Percentiles rank a stretch among this genome's conserved stretches.
Conservation (phyloP, 139 green algal species). For the Raphidocelis subcapitata region DNA sequence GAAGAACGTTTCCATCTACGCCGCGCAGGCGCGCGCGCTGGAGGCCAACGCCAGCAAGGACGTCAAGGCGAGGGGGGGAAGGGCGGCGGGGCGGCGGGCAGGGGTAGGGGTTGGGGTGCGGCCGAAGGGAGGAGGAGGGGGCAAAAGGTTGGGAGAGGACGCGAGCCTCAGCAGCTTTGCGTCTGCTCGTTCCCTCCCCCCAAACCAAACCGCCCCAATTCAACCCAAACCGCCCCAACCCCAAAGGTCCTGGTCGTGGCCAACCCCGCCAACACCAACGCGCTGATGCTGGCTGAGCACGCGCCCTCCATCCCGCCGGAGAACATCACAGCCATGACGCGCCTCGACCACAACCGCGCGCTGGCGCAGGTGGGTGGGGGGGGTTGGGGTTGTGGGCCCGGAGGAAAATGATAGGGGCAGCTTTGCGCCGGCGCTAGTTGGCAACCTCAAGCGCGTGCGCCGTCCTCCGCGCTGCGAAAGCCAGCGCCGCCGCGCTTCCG, state of each 20-base stretch:
- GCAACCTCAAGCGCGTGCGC: no score
- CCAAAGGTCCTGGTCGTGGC: constrained; percentile 88
- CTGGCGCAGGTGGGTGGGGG: constrained; percentile 69
- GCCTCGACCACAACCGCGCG: constrained; percentile 95
- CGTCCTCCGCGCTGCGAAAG: no score
- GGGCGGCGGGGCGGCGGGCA: not conserved
- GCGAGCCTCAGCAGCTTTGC: no score
- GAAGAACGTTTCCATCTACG: constrained; percentile 91
- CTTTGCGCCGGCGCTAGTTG: no score
- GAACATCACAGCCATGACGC: constrained; percentile 28
- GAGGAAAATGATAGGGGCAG: no score
- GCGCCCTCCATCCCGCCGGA: constrained; percentile 17
- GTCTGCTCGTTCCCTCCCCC: no score
- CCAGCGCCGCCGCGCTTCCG: no score
- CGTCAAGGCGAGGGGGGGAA: constrained; percentile 58
- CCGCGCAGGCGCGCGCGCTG: constrained; percentile 70
- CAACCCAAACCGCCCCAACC: not conserved
- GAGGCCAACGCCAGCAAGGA: constrained; percentile 66
- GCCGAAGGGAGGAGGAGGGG: no score
- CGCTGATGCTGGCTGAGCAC: constrained; percentile 32
- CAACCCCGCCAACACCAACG: constrained; percentile 35
- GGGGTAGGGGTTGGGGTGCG: no score
- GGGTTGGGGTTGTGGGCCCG: no score
- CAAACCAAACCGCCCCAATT: no score
- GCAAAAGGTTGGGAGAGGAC: no score